Evolutionary conservation across 2,329 filamentous ascomycete genomes (phyloP), one percentile per base, ranked within the genome.

Genomic region (Pestalotiopsis sp.): DNA sequence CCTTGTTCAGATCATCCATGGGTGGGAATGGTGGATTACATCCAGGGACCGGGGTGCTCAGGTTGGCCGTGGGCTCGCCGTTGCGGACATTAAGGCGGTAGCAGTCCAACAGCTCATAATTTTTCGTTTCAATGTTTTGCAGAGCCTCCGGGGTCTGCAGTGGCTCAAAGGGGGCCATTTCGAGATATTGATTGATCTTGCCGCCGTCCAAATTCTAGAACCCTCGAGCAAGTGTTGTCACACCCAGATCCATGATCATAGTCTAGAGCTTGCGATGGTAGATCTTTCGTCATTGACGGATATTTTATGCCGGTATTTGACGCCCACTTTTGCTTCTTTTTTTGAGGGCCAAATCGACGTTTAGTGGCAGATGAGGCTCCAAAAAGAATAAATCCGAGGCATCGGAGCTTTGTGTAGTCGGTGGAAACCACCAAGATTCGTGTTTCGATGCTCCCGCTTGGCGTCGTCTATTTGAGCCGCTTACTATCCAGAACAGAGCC

Each of bases 401-500:
- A 31, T 23, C 38, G 61, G 61, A 31, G 27, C 61, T 63, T 38
- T 14, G 20, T 39, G 61, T 38, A 12, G 31, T 63, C 31, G 6
- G 25, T 38, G 38, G 14, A 23, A 63, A 52, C 45, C 45, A 12
- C 61, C 25, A 13, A 20, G 31, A 25, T 20, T 36, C 6, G 38
- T 65, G 62, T 36, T 65, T 65, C 31, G 12, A 39, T 36, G 57
- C 59, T 62, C 20, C 12, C 20, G 59, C 59, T 62, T 62, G 31
- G 25, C 27, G 17, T 62, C 39, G 62, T 65, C 31, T 65, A 65
- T 23, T 52, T 65, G 62, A 65, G 62, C 62, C 62, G 62, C 62
- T 52, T 39, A 52, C 41, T 31, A 39, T 45, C n/a, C 11, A 27
- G 13, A 23, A 17, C 12, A 45, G 20, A 17, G 36, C 59, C 31